Conservation (phyloP, 495 filamentous ascomycete genomes). For the Halenospora varia region DNA sequence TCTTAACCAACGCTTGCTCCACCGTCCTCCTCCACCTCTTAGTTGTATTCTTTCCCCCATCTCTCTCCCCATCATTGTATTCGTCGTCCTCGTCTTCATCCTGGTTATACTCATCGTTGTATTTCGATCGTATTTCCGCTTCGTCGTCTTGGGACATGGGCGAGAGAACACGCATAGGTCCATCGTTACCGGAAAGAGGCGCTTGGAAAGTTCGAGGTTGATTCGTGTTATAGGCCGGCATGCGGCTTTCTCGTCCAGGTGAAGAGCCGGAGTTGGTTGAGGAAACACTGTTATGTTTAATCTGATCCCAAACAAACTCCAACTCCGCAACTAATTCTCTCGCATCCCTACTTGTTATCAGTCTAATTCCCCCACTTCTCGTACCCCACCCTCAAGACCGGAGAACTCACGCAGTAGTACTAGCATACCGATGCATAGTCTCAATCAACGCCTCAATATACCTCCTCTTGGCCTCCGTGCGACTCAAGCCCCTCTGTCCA, state of each 20-base stretch:
- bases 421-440: conserved; percentile 93
- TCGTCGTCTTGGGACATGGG: conserved; percentile 79
- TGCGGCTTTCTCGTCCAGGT: conserved; percentile 27
- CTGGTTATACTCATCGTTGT: conserved; percentile 30
- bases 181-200: conserved; percentile 43
- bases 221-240: conserved; percentile 8
- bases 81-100: conserved; percentile 48
- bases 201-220: conserved; percentile 38
- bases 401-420: conserved; percentile 58
- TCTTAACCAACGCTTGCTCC: conserved; percentile 80
- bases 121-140: conserved; percentile 43
- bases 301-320: conserved; percentile 98
- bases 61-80: conserved; percentile 27
- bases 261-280: conserved; percentile 53
- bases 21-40: conserved; percentile 75
- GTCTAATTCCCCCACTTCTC: neutral
- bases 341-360: conserved; percentile 53
- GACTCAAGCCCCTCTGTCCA: conserved; percentile 68
- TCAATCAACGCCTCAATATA: conserved; percentile 92
- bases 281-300: conserved; percentile 75
- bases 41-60: conserved; percentile 33
- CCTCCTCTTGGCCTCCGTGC: conserved; percentile 89
- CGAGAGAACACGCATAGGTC: conserved; percentile 64
- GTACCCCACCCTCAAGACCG: neutral
- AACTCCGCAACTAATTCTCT: conserved; percentile 87